A percentile compares a stretch with the other conserved stretches of the same genome.
These are phyloP conservation scores for Sarocladium oryzae DNA, from an alignment of 2,329 filamentous ascomycete genomes.

Conservation along the genomic window DNA sequence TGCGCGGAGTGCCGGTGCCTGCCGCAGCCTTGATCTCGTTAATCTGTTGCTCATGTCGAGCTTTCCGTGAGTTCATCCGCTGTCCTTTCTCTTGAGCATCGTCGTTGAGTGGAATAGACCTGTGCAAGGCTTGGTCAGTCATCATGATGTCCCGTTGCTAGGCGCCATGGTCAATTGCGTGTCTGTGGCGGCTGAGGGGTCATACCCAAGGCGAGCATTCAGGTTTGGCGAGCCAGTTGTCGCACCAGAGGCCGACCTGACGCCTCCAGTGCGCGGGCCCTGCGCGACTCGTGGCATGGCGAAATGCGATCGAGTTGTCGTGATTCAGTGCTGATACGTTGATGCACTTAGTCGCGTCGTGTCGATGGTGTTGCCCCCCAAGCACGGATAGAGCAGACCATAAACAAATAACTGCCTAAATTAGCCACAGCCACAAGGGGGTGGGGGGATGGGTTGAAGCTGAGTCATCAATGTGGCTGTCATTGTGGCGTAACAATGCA, in stretches of 20 bases:
- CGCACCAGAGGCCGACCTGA: slow-evolving; percentile 41
- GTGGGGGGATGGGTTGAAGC: background rate
- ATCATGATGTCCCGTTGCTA: slow-evolving; percentile 13
- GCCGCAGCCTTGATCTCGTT: slow-evolving; percentile 75
- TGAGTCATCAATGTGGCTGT: slow-evolving; percentile 1
- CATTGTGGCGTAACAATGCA: background rate
- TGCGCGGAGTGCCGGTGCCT: slow-evolving; percentile 50
- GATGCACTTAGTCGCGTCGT: slow-evolving; percentile 3
- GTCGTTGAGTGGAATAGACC: slow-evolving; percentile 88
- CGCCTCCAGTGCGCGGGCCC: slow-evolving; percentile 41
- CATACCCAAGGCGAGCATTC: slow-evolving; percentile 7
- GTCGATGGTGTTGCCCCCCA: background rate
- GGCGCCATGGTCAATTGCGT: slow-evolving; percentile 1
- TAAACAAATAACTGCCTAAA: slow-evolving; percentile 4
- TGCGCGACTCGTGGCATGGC: slow-evolving; percentile 55
- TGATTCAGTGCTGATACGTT: background rate
- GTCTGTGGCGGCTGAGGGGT: slow-evolving; percentile 9
- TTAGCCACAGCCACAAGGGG: too few relatives aligned
- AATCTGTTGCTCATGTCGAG: slow-evolving; percentile 82
- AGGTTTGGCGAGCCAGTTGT: slow-evolving; percentile 35
- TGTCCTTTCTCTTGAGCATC: slow-evolving; percentile 88
- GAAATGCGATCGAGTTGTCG: slow-evolving; percentile 7
- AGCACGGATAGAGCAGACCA: too few relatives aligned
- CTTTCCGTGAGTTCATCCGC: slow-evolving; percentile 80
- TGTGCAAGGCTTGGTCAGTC: slow-evolving; percentile 28